A percentile compares a stretch with the other conserved stretches of the same genome.
Evolutionary conservation across 2,329 filamentous ascomycete species (phyloP).

Genomic region (Diaporthe vaccinii): DNA sequence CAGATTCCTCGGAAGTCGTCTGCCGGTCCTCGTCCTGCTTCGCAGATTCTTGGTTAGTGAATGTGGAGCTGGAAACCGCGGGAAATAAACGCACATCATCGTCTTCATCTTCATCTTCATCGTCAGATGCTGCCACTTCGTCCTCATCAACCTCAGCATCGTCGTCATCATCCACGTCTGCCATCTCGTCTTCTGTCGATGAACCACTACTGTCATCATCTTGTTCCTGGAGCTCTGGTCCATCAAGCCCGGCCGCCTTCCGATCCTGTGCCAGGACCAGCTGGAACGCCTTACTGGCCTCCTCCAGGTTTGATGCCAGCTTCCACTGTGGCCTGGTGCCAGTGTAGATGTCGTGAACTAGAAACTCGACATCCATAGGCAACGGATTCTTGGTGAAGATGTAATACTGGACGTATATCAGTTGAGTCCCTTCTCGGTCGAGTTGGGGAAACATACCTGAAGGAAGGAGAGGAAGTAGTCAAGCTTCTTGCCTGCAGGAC

Average conservation of each 20-base stretch:
- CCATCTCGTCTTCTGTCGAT: constrained; percentile 83
- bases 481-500: constrained; percentile 93
- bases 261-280: constrained; percentile 93
- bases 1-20: constrained; percentile 69
- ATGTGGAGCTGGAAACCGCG: neutral
- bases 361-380: constrained; percentile 98
- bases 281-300: constrained; percentile 86
- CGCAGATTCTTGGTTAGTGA: constrained; percentile 41
- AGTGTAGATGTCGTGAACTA: constrained; percentile 92
- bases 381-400: constrained; percentile 89
- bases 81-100: constrained; percentile 60
- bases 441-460: constrained; percentile 66
- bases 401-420: constrained; percentile 76
- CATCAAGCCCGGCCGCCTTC: constrained; percentile 81
- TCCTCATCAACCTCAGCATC: constrained; percentile 68
- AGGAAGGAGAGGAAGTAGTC: constrained; percentile 98
- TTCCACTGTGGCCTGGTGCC: constrained; percentile 94
- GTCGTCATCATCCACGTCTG: constrained; percentile 67
- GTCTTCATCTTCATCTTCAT: constrained; percentile 70
- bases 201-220: constrained; percentile 80
- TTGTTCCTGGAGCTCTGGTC: constrained; percentile 73
- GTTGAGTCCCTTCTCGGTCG: neutral
- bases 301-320: constrained; percentile 82
- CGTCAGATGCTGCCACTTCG: constrained; percentile 69
- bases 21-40: constrained; percentile 64